phyloP scores from a whole-genome alignment of 148 eudicot species.

The Arbutus unedo region DNA sequence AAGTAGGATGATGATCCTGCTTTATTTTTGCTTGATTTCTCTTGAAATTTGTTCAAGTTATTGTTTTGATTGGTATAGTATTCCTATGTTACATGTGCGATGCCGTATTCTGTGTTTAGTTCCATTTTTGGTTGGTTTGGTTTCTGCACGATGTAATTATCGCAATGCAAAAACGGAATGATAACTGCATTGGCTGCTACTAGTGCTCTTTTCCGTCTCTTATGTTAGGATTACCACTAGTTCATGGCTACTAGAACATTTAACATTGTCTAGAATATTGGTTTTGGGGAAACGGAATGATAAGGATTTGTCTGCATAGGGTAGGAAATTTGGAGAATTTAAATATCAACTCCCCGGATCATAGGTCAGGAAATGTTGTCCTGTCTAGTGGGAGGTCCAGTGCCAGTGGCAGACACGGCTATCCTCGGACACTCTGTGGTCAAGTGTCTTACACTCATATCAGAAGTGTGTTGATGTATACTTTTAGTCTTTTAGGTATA shows the following conservation, averaged over 20 bases:
- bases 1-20: conserved; percentile 40
- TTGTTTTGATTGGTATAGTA: not conserved
- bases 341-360: not conserved
- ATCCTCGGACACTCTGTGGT: too few relatives aligned
- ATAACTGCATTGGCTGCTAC: not conserved
- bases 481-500: not conserved
- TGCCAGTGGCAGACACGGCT: not conserved
- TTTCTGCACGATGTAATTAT: not conserved
- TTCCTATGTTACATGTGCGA: not conserved
- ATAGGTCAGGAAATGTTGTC: not conserved
- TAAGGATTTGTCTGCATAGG: not conserved
- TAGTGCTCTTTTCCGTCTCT: not conserved
- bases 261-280: not conserved
- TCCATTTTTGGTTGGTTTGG: not conserved
- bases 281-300: not conserved
- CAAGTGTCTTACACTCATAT: not conserved
- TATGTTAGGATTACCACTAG: not conserved
- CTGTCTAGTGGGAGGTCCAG: not conserved
- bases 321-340: not conserved
- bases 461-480: not conserved
- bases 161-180: not conserved
- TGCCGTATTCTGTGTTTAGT: not conserved
- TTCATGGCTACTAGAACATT: not conserved
- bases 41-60: not conserved
- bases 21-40: not conserved